phyloP scores from a whole-genome alignment of 306 rosid genomes.

The Castanea mollissima region DNA sequence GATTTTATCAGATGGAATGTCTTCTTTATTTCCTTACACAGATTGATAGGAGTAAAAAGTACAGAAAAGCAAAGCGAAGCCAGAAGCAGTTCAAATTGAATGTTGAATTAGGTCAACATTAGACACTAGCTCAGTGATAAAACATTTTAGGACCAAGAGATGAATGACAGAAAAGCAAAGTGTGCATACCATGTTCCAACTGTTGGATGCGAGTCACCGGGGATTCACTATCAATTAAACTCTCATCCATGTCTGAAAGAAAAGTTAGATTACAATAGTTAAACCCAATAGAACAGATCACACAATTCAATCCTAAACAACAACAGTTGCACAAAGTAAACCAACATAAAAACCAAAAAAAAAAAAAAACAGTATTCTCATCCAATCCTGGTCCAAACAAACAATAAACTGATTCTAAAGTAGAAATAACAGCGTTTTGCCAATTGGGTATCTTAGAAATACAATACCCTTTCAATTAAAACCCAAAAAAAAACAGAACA shows the following conservation, averaged over 20 bases:
- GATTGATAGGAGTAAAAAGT: not conserved
- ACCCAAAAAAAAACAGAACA: not conserved
- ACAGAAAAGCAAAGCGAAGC: not conserved
- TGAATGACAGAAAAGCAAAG: slow-evolving; percentile 1
- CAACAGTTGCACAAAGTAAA: slow-evolving; percentile 1
- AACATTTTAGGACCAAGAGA: slow-evolving; percentile 10
- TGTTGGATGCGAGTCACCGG: slow-evolving; percentile 59
- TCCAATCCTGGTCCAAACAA: not conserved
- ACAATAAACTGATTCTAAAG: not conserved
- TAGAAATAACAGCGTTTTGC: not conserved
- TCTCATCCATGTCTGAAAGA: slow-evolving; percentile 44
- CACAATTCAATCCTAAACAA: slow-evolving; percentile 5
- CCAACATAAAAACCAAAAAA: not conserved
- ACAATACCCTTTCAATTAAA: no score
- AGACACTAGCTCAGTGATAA: not conserved
- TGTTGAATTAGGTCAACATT: slow-evolving; percentile 3
- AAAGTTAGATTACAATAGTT: not conserved
- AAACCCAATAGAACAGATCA: slow-evolving; percentile 7
- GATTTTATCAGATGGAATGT: not conserved
- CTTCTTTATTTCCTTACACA: not conserved
- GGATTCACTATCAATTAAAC: slow-evolving; percentile 31
- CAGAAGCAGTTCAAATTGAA: not conserved
- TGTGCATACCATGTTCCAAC: slow-evolving; percentile 67
- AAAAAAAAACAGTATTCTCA: not conserved
- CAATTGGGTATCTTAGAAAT: not conserved